Conservation (phyloP, 352 stramenopile genomes). For the Pythium rhizo-oryzae region DNA sequence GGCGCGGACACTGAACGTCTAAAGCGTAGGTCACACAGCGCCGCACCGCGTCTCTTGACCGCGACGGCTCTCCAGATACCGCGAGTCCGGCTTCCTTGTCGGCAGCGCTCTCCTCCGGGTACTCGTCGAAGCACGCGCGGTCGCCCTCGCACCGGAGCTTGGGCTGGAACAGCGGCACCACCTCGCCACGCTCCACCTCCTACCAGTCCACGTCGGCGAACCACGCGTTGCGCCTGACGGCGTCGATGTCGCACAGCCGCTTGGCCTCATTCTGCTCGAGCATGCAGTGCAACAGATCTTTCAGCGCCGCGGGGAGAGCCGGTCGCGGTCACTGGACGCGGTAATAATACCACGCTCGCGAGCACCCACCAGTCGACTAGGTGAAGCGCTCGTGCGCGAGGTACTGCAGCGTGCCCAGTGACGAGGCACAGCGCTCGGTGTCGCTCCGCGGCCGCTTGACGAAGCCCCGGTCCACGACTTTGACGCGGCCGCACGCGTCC, state of each 20-base stretch:
- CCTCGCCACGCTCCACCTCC: constrained; percentile 44
- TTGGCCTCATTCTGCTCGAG: constrained; percentile 54
- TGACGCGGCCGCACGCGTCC: constrained; percentile 47
- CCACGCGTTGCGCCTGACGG: constrained; percentile 67
- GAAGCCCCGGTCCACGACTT: constrained; percentile 76
- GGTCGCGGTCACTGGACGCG: constrained; percentile 51
- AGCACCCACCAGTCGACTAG: constrained; percentile 92
- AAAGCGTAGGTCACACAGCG: too few relatives aligned
- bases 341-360: constrained; percentile 73
- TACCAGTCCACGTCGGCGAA: constrained; percentile 72
- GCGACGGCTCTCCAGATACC: too few relatives aligned
- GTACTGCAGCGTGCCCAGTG: constrained; percentile 71
- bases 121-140: constrained; percentile 67
- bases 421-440: constrained; percentile 53
- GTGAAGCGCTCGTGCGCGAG: constrained; percentile 77
- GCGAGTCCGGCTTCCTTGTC: not conserved
- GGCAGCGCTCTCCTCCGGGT: constrained; percentile 36
- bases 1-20: too few relatives aligned
- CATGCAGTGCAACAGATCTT: constrained; percentile 71
- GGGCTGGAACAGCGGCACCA: constrained; percentile 54
- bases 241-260: constrained; percentile 45
- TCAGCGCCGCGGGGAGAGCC: constrained; percentile 43
- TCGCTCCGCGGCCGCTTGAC: constrained; percentile 39
- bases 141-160: constrained; percentile 46
- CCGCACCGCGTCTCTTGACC: too few relatives aligned